phyloP scores from a whole-genome alignment of 228 moss, liverwort and hornwort species.

The Sphagnum magellanicum region DNA sequence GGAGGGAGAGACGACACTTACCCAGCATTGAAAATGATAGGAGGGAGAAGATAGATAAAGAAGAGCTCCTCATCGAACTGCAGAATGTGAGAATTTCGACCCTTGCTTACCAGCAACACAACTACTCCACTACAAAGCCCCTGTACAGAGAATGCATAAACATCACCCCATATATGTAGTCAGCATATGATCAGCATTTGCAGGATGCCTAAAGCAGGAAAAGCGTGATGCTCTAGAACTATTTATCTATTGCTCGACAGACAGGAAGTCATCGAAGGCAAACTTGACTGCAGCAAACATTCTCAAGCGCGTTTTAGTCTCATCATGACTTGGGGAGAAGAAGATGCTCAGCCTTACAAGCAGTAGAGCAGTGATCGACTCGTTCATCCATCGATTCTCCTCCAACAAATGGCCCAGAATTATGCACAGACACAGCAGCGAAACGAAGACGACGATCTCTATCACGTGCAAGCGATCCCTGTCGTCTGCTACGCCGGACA shows the following conservation, averaged over 20 bases:
- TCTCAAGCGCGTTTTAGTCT: too few relatives aligned
- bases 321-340: too few relatives aligned
- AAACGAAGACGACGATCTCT: conserved; percentile 25
- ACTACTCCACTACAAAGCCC: conserved; percentile 62
- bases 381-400: conserved; percentile 29
- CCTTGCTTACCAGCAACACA: conserved; percentile 72
- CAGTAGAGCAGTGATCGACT: conserved; percentile 32
- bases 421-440: conserved; percentile 35
- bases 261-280: too few relatives aligned
- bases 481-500: conserved; percentile 12
- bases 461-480: conserved; percentile 31
- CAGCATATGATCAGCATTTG: too few relatives aligned
- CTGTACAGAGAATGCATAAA: conserved; percentile 13
- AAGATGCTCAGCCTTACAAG: conserved; percentile 18
- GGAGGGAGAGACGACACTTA: conserved; percentile 8
- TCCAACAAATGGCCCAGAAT: conserved; percentile 37
- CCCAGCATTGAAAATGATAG: conserved; percentile 95
- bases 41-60: conserved; percentile 90
- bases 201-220: too few relatives aligned
- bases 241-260: too few relatives aligned
- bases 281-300: too few relatives aligned
- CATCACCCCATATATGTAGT: too few relatives aligned
- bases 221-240: too few relatives aligned
- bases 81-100: conserved; percentile 69
- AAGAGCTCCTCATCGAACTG: conserved; percentile 89